Conservation (phyloP, 2,329 filamentous ascomycete genomes). For the Cladophialophora bantiana region DNA sequence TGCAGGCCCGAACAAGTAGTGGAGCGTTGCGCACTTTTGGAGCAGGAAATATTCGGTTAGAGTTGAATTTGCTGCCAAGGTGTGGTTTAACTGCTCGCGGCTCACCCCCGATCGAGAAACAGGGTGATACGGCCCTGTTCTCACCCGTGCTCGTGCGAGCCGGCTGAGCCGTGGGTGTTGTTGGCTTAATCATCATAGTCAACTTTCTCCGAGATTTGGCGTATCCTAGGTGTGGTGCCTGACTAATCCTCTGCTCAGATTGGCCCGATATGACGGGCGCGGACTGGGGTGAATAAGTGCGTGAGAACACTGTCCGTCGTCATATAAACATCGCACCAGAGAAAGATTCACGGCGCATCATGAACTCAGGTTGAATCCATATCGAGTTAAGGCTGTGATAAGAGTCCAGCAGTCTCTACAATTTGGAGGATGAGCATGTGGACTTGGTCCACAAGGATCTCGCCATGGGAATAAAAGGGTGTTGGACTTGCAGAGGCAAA, state of each 20-base stretch:
- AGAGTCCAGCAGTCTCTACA: not conserved
- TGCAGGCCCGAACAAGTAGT: too few species aligned
- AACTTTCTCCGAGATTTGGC: conserved; percentile 31
- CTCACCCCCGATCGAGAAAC: too few species aligned
- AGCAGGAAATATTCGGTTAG: too few species aligned
- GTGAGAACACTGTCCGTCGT: not conserved
- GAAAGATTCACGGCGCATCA: not conserved
- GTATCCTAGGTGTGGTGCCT: conserved; percentile 10
- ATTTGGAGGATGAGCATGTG: not conserved
- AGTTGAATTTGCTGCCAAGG: too few species aligned
- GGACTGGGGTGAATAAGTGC: too few species aligned
- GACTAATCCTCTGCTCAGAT: conserved; percentile 18
- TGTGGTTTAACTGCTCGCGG: too few species aligned
- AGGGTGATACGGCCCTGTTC: too few species aligned
- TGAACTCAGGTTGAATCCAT: not conserved
- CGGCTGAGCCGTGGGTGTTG: not conserved
- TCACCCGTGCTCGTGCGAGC: too few species aligned
- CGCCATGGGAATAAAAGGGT: not conserved
- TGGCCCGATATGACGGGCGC: too few species aligned
- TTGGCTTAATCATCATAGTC: conserved; percentile 30
- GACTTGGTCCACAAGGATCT: not conserved
- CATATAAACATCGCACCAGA: not conserved
- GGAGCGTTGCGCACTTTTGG: too few species aligned
- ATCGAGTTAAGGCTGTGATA: not conserved
- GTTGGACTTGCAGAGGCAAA: conserved; percentile 1